Percentiles rank a stretch among this genome's conserved stretches.
Conservation (phyloP, 345 rosid species). For the Brassica nigra region DNA sequence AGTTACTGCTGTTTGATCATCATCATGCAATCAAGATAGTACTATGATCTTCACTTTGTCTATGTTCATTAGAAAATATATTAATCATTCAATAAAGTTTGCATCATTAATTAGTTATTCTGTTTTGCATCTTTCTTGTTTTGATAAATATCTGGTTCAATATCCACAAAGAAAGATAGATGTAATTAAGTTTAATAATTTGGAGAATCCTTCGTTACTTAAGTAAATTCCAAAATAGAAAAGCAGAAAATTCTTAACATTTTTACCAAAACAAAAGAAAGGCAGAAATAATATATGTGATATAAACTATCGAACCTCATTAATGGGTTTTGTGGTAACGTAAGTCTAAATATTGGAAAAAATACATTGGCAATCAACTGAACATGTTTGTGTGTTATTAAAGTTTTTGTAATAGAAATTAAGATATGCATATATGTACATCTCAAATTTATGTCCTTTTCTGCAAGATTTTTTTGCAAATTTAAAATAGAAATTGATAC, state of each 20-base stretch:
- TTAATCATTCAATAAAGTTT: slow-evolving; percentile 24
- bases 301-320: neutral
- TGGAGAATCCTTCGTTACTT: neutral
- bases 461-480: neutral
- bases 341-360: neutral
- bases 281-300: neutral
- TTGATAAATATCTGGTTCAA: neutral
- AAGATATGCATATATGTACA: too few species aligned
- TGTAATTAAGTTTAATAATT: neutral
- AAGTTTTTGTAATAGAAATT: neutral
- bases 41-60: slow-evolving; percentile 2
- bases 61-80: slow-evolving; percentile 1
- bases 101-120: neutral
- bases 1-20: slow-evolving; percentile 40
- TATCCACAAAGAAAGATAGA: neutral
- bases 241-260: neutral
- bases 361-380: neutral
- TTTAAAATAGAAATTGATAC: neutral
- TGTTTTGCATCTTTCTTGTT: neutral
- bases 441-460: too few species aligned
- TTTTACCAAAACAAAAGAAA: neutral
- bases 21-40: neutral
- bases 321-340: neutral
- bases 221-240: neutral
- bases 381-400: neutral